phyloP scores from a whole-genome alignment of 192 early-diverging fungal species.

The Gryganskiella cystojenkinii region DNA sequence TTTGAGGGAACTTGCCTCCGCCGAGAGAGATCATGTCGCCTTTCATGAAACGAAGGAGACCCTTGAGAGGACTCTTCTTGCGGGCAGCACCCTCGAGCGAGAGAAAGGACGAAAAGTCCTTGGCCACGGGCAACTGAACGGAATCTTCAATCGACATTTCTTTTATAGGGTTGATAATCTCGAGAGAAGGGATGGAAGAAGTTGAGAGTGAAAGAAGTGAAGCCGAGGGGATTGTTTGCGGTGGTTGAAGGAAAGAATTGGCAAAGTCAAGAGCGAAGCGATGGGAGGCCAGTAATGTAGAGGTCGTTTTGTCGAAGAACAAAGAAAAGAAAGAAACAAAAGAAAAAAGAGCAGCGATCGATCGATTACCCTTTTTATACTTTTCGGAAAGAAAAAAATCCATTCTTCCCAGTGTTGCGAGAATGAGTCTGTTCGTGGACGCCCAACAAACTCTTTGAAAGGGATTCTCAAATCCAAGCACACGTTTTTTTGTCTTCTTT shows the following conservation, averaged over 20 bases:
- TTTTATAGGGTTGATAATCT: not conserved
- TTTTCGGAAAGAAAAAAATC: not conserved
- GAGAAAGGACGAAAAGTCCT: slow-evolving; percentile 52
- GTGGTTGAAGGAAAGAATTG: not conserved
- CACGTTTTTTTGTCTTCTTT: no score
- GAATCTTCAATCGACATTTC: slow-evolving; percentile 14
- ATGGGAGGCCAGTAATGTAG: slow-evolving; percentile 1
- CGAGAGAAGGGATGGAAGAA: not conserved
- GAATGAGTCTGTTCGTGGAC: no score
- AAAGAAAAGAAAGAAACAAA: slow-evolving; percentile 1
- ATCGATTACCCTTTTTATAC: slow-evolving; percentile 1
- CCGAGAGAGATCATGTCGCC: slow-evolving; percentile 70
- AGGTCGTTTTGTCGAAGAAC: no score
- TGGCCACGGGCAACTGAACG: slow-evolving; percentile 34
- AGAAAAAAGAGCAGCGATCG: not conserved
- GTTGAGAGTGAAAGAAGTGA: not conserved
- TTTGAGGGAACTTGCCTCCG: slow-evolving; percentile 52
- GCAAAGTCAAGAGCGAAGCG: not conserved
- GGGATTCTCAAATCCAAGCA: no score
- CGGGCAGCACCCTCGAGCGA: slow-evolving; percentile 44
- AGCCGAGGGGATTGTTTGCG: not conserved
- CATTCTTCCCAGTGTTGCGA: no score
- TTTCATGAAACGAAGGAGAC: slow-evolving; percentile 36
- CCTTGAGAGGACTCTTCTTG: slow-evolving; percentile 56
- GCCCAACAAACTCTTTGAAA: no score